Conservation (phyloP, 768 basidiomycete genomes). For the Paxillus ammoniavirescens region DNA sequence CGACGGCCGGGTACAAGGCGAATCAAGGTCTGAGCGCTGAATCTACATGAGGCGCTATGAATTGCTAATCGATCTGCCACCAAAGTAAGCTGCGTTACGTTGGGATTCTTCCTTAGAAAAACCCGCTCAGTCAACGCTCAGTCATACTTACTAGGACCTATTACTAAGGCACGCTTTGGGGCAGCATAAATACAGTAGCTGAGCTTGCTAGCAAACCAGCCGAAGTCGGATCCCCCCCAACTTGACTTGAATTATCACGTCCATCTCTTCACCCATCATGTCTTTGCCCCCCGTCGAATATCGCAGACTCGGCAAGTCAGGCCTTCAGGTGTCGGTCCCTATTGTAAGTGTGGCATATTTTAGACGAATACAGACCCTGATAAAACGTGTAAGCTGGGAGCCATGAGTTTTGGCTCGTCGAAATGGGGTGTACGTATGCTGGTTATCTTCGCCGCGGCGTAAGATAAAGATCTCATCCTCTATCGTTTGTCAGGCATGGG, state of each 20-base stretch:
- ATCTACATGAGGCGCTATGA: no score
- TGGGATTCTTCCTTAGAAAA: no score
- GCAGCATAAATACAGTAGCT: not conserved
- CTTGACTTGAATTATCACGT: not conserved
- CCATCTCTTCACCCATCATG: not conserved
- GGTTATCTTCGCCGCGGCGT: not conserved
- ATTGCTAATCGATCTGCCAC: no score
- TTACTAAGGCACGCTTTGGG: no score
- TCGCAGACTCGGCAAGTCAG: slow-evolving; percentile 30
- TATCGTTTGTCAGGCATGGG: slow-evolving; percentile 17
- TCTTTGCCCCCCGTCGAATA: slow-evolving; percentile 25
- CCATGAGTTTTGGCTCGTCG: slow-evolving; percentile 25
- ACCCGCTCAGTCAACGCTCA: no score
- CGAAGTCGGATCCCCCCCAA: no score
- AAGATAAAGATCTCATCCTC: not conserved
- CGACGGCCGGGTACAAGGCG: no score
- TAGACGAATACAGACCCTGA: not conserved
- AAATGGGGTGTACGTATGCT: slow-evolving; percentile 24
- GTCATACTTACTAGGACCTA: no score
- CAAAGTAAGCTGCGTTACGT: no score
- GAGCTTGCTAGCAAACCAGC: no score
- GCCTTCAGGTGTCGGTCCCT: slow-evolving; percentile 34
- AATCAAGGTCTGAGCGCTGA: no score
- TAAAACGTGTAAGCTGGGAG: slow-evolving; percentile 21
- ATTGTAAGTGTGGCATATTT: slow-evolving; percentile 19